Conservation (phyloP, 2,329 filamentous ascomycete genomes). For the Pseudocercospora macadamiae region DNA sequence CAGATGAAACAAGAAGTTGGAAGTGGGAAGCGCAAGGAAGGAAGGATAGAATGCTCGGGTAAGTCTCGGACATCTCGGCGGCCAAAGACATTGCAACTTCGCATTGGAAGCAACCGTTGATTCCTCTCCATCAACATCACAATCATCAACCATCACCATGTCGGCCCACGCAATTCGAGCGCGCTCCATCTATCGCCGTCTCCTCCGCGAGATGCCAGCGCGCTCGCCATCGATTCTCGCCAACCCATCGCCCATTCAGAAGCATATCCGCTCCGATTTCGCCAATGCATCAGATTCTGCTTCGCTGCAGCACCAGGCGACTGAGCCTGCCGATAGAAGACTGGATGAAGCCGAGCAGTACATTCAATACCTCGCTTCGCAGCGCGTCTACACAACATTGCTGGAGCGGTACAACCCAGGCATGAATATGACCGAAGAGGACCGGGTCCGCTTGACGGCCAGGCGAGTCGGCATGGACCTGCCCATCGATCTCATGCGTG, state of each 20-base stretch:
- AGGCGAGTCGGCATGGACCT: slow-evolving; percentile 88
- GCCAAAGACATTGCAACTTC: too few relatives aligned
- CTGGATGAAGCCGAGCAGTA: slow-evolving; percentile 72
- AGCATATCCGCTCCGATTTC: slow-evolving; percentile 68
- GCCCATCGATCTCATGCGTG: slow-evolving; percentile 58
- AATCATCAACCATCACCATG: slow-evolving; percentile 33
- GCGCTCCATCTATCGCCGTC: slow-evolving; percentile 81
- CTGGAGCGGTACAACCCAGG: slow-evolving; percentile 93
- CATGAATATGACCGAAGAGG: slow-evolving; percentile 81
- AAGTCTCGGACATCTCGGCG: too few relatives aligned
- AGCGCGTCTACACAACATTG: slow-evolving; percentile 78
- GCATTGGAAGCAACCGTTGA: too few relatives aligned
- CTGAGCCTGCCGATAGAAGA: slow-evolving; percentile 36
- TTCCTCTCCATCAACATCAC: not conserved
- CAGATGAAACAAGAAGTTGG: too few relatives aligned
- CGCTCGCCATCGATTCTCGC: slow-evolving; percentile 58
- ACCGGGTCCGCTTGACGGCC: slow-evolving; percentile 81
- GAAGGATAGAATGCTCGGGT: too few relatives aligned
- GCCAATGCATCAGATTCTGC: slow-evolving; percentile 25
- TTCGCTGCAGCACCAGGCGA: slow-evolving; percentile 43
- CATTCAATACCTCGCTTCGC: slow-evolving; percentile 78
- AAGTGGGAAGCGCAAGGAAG: too few relatives aligned
- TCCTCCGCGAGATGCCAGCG: slow-evolving; percentile 86
- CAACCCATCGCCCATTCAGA: slow-evolving; percentile 69
- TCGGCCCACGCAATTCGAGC: slow-evolving; percentile 49